Percentiles rank a stretch among this genome's conserved stretches.
These are phyloP conservation scores for Polysphondylium violaceum DNA, from an alignment of 78 protist genomes.

Conservation along the genomic window DNA sequence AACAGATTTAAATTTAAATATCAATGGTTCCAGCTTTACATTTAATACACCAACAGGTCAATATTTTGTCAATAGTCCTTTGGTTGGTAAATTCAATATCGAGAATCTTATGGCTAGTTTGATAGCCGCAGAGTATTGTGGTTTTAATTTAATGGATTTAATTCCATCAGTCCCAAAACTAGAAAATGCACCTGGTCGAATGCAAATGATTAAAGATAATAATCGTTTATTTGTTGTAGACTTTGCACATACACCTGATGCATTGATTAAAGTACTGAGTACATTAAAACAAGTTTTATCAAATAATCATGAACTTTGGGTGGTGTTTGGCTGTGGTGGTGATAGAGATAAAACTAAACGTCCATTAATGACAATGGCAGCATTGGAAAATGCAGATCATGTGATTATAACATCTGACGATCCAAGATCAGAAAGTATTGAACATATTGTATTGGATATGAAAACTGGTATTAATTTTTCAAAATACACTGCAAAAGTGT, in stretches of 20 bases:
- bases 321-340: not conserved
- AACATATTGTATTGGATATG: not conserved
- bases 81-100: not conserved
- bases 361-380: constrained; percentile 1
- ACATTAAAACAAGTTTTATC: not conserved
- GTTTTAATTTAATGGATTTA: not conserved
- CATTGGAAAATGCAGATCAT: not conserved
- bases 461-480: not conserved
- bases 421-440: constrained; percentile 1
- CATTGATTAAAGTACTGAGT: not conserved
- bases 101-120: not conserved
- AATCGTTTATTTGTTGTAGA: not conserved
- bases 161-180: not conserved
- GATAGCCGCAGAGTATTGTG: not conserved
- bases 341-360: not conserved
- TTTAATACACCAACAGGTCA: not conserved
- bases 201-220: not conserved
- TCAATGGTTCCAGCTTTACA: not conserved
- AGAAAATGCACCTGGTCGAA: not conserved
- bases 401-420: not conserved
- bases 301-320: not conserved
- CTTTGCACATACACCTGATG: not conserved
- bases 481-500: not conserved
- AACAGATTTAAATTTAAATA: not conserved
- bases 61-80: not conserved